Evolutionary conservation across 2,329 filamentous ascomycete species (phyloP).

Genomic region (Hymenoscyphus fraxineus): DNA sequence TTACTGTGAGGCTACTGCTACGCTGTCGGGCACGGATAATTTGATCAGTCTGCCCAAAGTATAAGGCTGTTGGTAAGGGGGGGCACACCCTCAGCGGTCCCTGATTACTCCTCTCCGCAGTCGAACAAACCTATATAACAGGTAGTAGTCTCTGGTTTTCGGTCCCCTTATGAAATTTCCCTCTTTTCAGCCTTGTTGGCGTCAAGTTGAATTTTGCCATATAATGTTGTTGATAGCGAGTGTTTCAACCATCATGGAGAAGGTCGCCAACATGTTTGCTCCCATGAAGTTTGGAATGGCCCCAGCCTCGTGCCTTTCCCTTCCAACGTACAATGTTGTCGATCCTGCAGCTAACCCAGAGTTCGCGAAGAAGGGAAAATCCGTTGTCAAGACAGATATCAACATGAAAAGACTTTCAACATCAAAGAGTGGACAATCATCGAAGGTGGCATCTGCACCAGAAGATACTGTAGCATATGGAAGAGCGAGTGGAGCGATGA

Average conservation of each 20-base stretch:
- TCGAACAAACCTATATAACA: background rate
- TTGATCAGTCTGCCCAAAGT: background rate
- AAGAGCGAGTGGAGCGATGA: background rate
- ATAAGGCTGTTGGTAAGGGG: background rate
- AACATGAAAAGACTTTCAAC: background rate
- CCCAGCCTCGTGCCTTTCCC: background rate
- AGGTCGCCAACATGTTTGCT: background rate
- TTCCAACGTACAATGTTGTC: background rate
- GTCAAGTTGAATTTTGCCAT: background rate
- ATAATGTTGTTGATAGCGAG: background rate
- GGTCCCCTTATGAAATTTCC: background rate
- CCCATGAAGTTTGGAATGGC: background rate
- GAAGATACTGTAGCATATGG: background rate
- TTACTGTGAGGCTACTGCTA: background rate
- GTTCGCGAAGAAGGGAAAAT: background rate
- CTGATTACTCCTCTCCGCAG: background rate
- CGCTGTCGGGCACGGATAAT: background rate
- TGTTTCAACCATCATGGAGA: background rate
- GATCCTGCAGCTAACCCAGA: background rate
- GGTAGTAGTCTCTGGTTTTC: background rate
- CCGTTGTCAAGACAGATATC: background rate
- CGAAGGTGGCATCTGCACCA: background rate
- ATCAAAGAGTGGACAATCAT: background rate
- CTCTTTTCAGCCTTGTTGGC: background rate
- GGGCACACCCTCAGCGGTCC: background rate